Conservation (phyloP, 108 stramenopile genomes). For the Nitzschia palea region DNA sequence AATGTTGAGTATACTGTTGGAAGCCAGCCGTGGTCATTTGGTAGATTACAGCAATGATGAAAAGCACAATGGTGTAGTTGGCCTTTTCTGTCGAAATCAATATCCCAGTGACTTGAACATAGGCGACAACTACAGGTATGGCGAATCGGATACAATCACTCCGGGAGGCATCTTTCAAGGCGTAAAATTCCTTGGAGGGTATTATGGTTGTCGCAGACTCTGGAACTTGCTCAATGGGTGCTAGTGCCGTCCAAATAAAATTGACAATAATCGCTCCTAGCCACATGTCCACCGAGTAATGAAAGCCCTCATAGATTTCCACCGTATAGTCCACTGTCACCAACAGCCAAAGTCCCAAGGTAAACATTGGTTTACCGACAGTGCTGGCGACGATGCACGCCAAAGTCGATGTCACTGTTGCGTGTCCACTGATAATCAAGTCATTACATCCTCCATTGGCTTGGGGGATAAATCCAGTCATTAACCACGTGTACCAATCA, state of each 20-base stretch:
- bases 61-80: constrained; percentile 56
- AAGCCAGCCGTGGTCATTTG: constrained; percentile 51
- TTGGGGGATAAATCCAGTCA: constrained; percentile 64
- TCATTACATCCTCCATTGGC: constrained; percentile 83
- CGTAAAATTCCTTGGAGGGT: constrained; percentile 16
- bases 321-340: constrained; percentile 72
- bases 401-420: constrained; percentile 71
- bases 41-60: constrained; percentile 41
- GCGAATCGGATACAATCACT: constrained; percentile 44
- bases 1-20: constrained; percentile 70
- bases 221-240: constrained; percentile 39
- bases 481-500: constrained; percentile 65
- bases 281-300: constrained; percentile 88
- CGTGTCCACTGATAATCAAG: constrained; percentile 83
- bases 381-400: constrained; percentile 63
- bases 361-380: constrained; percentile 50
- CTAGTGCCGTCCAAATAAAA: constrained; percentile 60
- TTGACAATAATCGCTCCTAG: constrained; percentile 67
- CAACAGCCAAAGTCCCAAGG: constrained; percentile 62
- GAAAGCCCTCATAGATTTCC: constrained; percentile 83
- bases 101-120: constrained; percentile 44
- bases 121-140: constrained; percentile 53
- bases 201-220: background rate
- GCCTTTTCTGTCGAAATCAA: constrained; percentile 47
- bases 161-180: constrained; percentile 16